Evolutionary conservation across 1,284 basidiomycete genomes (phyloP).

Genomic region (Tilletia setariae): DNA sequence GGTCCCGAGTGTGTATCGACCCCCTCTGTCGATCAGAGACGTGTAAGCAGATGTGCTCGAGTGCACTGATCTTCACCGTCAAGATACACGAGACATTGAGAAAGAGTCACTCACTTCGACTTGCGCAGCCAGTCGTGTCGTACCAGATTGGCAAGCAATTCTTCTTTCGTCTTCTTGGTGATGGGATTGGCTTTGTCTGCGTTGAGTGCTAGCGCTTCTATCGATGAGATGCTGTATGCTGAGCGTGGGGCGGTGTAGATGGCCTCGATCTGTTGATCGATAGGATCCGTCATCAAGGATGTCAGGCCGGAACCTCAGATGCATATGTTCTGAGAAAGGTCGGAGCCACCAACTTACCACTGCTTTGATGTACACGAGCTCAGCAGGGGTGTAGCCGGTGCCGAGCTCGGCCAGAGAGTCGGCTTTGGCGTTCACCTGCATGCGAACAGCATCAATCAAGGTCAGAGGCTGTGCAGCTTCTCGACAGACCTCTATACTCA

Average conservation of each 20-base stretch:
- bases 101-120: constrained; percentile 64
- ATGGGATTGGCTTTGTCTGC: constrained; percentile 55
- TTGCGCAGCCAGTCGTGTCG: constrained; percentile 73
- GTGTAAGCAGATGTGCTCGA: neutral
- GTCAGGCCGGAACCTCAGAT: neutral
- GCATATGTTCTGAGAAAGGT: neutral
- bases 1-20: constrained; percentile 72
- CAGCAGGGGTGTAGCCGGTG: constrained; percentile 37
- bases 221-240: constrained; percentile 70
- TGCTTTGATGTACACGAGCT: constrained; percentile 40
- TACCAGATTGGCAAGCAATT: constrained; percentile 55
- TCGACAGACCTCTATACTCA: constrained; percentile 5
- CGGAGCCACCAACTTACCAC: constrained; percentile 22
- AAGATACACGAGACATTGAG: constrained; percentile 4
- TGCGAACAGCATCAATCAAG: neutral
- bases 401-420: constrained; percentile 40
- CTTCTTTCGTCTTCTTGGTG: constrained; percentile 57
- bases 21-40: constrained; percentile 47
- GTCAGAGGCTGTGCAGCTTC: neutral
- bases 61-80: neutral
- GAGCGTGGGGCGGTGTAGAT: constrained; percentile 75
- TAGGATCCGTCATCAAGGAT: neutral
- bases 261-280: constrained; percentile 67
- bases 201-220: constrained; percentile 62
- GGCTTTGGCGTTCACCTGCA: constrained; percentile 33